Base-by-base conservation (phyloP, 257 asterid species). In the Pogostemon cablin region DNA sequence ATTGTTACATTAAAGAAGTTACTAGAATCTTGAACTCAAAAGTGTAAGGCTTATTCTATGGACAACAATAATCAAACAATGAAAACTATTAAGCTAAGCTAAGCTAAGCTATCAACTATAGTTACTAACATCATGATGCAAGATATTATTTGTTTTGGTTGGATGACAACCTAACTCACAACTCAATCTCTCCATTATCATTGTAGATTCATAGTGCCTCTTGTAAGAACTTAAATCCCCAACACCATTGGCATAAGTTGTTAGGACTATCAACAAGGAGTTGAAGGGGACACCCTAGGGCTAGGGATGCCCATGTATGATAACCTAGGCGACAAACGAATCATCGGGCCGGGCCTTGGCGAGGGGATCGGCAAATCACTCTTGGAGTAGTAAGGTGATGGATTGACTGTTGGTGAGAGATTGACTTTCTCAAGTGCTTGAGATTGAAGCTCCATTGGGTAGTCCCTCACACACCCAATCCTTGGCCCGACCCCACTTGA, bases 401-500 rank as follows among this genome's bases (percentile, higher is more conserved):
- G 67, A 25, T 42, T 58, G 32, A 56, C 10, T 7, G 82, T 69
- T 0, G 92, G 95, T 2, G 97, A 88, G 7, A 90, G 73, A 61
- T 72, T 77, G 0, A 90, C 90, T 77, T 71, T 80, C 69, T 90
- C 90, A 8, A 90, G 83, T 17, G 90, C 95, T 72, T 72, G 83
- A 15, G 69, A 78, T 39, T 88, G 97, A 63, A 90, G 91, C 48
- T 86, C 90, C 58, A 78, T 17, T 0, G 93, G 92, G n/a, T 86
- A 88, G 58, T 88, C 90, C 57, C 92, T 78, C 10, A 90, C 90
- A 74, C 93, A 90, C 0, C 97, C 95, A 17, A 90, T 90, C 4
- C 95, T 76, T 6, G 96, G 82, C 8, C 93, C 93, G 0, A 84
- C 86, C 0, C 91, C 91, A 40, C 82, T 86, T 39, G 76, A 42